A percentile compares a stretch with the other conserved stretches of the same genome.
Evolutionary conservation across 495 filamentous ascomycete genomes (phyloP).

Genomic region (Pyrenula massariospora): DNA sequence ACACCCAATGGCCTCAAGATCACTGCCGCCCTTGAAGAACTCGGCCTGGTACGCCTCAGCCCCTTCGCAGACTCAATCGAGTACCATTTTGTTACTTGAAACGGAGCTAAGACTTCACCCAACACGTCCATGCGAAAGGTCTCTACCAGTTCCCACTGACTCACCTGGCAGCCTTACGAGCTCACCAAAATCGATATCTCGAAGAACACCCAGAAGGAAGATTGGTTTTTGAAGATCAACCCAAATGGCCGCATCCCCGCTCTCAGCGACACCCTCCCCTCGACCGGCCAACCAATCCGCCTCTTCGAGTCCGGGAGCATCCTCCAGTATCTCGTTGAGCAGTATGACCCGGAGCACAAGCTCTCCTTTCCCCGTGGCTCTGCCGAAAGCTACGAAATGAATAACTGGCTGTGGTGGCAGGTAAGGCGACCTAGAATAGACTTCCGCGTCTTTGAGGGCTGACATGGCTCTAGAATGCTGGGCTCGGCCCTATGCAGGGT

Average conservation of each 20-base stretch:
- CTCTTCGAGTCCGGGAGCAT: conserved; percentile 81
- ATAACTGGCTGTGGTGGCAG: conserved; percentile 67
- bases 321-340: conserved; percentile 71
- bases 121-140: too few species aligned
- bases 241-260: conserved; percentile 95
- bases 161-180: conserved; percentile 35
- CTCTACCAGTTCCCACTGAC: not conserved
- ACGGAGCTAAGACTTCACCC: too few species aligned
- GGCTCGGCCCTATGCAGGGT: conserved; percentile 5
- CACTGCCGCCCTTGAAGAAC: conserved; percentile 82
- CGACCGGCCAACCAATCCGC: conserved; percentile 58
- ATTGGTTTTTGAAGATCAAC: conserved; percentile 86
- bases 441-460: too few species aligned
- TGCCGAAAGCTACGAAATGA: conserved; percentile 66
- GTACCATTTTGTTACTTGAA: too few species aligned
- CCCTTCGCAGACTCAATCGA: too few species aligned
- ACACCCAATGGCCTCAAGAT: conserved; percentile 59
- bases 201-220: conserved; percentile 70
- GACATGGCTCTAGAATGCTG: too few species aligned
- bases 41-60: conserved; percentile 30
- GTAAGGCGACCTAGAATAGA: too few species aligned
- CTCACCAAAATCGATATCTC: conserved; percentile 55
- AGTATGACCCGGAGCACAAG: conserved; percentile 76
- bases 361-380: conserved; percentile 67
- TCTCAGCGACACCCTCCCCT: conserved; percentile 64